These are phyloP conservation scores for Aphanomyces euteiches DNA, from an alignment of 352 stramenopile species.

Conservation along the genomic window DNA sequence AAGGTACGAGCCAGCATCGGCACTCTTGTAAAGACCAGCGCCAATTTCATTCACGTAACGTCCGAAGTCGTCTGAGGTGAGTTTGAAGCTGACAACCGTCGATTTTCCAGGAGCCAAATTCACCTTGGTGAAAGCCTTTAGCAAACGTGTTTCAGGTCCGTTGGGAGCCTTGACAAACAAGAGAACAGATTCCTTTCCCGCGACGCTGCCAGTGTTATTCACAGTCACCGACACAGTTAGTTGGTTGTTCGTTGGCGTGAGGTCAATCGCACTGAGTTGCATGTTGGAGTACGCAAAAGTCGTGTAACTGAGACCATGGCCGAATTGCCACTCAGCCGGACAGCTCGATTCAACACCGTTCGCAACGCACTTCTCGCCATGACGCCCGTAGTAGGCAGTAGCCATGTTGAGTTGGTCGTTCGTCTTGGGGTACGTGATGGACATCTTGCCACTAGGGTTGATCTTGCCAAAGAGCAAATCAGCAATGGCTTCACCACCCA, in stretches of 20 bases:
- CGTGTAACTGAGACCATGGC: conserved; percentile 66
- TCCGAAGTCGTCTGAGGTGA: conserved; percentile 55
- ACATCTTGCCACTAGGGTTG: conserved; percentile 74
- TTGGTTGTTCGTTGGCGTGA: conserved; percentile 25
- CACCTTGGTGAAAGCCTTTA: conserved; percentile 77
- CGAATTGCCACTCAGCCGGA: conserved; percentile 65
- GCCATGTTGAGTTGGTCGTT: conserved; percentile 30
- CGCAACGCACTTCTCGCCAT: background rate
- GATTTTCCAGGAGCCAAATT: conserved; percentile 44
- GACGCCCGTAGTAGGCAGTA: conserved; percentile 23
- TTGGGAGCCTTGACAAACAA: conserved; percentile 66
- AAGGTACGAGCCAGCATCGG: conserved; percentile 61
- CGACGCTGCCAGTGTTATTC: conserved; percentile 57
- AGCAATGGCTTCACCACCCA: conserved; percentile 71
- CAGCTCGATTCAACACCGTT: conserved; percentile 5
- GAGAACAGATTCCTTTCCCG: conserved; percentile 63
- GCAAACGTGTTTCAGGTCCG: conserved; percentile 70
- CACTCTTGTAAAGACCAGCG: conserved; percentile 48
- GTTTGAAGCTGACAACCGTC: conserved; percentile 36
- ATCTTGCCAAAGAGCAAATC: conserved; percentile 73
- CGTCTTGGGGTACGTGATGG: conserved; percentile 78
- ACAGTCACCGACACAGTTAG: conserved; percentile 34
- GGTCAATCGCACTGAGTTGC: conserved; percentile 36
- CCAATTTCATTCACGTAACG: conserved; percentile 58
- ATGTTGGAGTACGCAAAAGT: conserved; percentile 54